These are phyloP conservation scores for Zygosaccharomyces sapae DNA, from an alignment of 1,139 yeast species.

Conservation along the genomic window DNA sequence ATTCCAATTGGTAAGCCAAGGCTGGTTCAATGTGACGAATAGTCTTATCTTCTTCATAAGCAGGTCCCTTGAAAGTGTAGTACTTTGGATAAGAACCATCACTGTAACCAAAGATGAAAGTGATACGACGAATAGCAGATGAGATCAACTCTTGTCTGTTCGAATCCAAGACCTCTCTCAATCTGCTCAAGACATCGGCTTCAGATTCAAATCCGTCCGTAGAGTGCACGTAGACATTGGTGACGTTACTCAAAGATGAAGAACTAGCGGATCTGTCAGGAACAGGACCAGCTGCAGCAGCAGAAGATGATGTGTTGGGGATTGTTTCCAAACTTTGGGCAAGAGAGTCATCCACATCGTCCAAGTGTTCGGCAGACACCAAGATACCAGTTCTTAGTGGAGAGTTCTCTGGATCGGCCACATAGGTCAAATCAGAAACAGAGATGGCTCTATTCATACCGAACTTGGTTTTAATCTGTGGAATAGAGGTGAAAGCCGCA, in stretches of 20 bases:
- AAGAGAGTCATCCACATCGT: constrained; percentile 82
- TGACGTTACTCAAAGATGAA: constrained; percentile 62
- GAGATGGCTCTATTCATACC: constrained; percentile 82
- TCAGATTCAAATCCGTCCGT: constrained; percentile 73
- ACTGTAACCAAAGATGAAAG: constrained; percentile 80
- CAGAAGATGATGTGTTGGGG: constrained; percentile 42
- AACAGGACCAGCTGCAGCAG: constrained; percentile 38
- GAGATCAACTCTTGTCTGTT: constrained; percentile 63
- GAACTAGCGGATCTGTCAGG: constrained; percentile 44
- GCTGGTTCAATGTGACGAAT: constrained; percentile 99
- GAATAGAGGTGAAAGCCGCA: constrained; percentile 66
- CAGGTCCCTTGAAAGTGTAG: constrained; percentile 91
- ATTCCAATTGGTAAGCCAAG: constrained; percentile 92
- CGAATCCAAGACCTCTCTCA: constrained; percentile 64
- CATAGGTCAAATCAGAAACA: constrained; percentile 84
- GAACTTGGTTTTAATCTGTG: constrained; percentile 45
- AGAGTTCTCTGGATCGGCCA: constrained; percentile 59
- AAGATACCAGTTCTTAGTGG: constrained; percentile 83
- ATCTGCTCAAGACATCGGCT: constrained; percentile 58
- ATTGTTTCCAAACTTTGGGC: constrained; percentile 70
- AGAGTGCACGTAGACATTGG: constrained; percentile 71
- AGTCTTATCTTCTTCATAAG: constrained; percentile 75
- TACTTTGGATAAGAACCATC: constrained; percentile 90
- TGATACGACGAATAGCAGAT: constrained; percentile 82
- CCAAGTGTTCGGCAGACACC: constrained; percentile 77